phyloP scores from a whole-genome alignment of 768 basidiomycete genomes.

The Trametes coccinea region DNA sequence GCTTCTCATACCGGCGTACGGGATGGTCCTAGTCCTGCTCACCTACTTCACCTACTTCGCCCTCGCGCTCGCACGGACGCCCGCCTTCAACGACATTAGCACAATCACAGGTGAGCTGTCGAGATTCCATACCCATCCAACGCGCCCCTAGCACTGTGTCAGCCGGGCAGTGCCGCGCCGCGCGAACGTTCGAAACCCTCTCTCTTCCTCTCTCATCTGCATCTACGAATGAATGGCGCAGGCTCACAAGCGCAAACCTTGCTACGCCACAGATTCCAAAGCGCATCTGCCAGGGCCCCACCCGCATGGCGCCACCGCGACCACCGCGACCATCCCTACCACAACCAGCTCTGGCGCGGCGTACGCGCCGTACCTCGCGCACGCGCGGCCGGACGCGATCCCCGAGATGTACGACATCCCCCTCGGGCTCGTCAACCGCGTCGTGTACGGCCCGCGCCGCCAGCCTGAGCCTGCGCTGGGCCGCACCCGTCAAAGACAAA shows the following conservation, averaged over 20 bases:
- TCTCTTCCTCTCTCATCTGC: no score
- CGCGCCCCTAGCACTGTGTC: not conserved
- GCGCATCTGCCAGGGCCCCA: slow-evolving; percentile 39
- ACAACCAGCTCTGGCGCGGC: no score
- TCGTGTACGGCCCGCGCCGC: slow-evolving; percentile 48
- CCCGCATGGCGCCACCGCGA: no score
- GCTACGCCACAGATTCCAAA: slow-evolving; percentile 51
- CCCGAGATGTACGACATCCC: slow-evolving; percentile 83
- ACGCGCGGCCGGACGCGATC: slow-evolving; percentile 47
- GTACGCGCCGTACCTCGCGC: slow-evolving; percentile 45
- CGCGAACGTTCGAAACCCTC: not conserved
- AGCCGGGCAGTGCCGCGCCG: slow-evolving; percentile 2
- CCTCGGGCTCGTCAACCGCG: slow-evolving; percentile 75
- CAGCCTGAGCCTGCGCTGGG: not conserved
- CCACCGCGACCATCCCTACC: no score
- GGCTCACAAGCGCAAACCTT: slow-evolving; percentile 14
- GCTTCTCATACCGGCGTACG: slow-evolving; percentile 76
- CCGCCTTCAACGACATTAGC: slow-evolving; percentile 63
- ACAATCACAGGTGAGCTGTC: slow-evolving; percentile 63
- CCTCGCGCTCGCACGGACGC: slow-evolving; percentile 70
- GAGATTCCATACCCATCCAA: no score
- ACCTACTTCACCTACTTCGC: slow-evolving; percentile 79
- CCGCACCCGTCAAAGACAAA: no score
- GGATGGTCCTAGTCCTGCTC: slow-evolving; percentile 66
- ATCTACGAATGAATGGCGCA: not conserved